Evolutionary conservation across 305 asterid species (phyloP).

Genomic region (Coffea humblotiana): DNA sequence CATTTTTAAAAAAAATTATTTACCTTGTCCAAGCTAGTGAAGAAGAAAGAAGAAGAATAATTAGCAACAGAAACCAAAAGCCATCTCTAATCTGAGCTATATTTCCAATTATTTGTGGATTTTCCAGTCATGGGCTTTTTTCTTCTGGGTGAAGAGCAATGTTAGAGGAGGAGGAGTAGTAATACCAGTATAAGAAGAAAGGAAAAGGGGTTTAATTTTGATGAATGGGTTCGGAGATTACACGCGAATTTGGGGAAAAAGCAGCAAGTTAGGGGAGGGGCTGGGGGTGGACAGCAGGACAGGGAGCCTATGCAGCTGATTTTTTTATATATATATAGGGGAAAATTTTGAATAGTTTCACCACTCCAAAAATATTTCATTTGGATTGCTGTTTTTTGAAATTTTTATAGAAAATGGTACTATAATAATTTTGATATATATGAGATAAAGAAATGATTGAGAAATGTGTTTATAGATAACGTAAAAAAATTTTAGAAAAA

Average conservation of each 20-base stretch:
- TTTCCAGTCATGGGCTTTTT: not conserved
- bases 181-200: not conserved
- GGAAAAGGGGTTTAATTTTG: conserved; percentile 13
- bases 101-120: not conserved
- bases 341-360: no score
- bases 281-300: no score
- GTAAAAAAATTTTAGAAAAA: no score
- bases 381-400: no score
- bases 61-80: not conserved
- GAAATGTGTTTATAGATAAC: no score
- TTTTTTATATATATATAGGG: no score
- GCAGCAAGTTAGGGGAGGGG: no score
- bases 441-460: no score
- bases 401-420: no score
- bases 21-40: conserved; percentile 35
- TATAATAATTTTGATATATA: no score
- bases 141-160: not conserved
- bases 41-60: not conserved
- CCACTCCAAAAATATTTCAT: no score
- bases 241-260: conserved; percentile 14
- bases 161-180: not conserved
- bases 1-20: not conserved
- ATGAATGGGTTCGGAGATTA: conserved; percentile 17
- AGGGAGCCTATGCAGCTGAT: no score
- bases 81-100: not conserved